Evolutionary conservation across 768 basidiomycete genomes (phyloP).

Genomic region (Lactarius hatsudake): DNA sequence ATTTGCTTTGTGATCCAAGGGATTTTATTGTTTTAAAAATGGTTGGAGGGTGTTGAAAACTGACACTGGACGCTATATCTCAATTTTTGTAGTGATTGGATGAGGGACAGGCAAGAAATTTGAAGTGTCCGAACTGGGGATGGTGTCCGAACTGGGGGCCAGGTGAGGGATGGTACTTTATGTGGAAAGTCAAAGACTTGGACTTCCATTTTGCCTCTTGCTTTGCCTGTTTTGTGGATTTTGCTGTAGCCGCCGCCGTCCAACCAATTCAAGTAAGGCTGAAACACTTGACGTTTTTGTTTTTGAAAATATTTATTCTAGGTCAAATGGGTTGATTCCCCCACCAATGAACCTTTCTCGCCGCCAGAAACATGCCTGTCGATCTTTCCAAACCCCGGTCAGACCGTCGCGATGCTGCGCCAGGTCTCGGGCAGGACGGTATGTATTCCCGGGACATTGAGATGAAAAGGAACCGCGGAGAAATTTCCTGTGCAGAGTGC

Average conservation of each 20-base stretch:
- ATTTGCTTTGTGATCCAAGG: too few relatives aligned
- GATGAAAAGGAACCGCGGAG: constrained; percentile 66
- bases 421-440: constrained; percentile 50
- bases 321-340: neutral
- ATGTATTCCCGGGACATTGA: constrained; percentile 65
- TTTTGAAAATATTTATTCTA: too few relatives aligned
- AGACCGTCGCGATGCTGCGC: constrained; percentile 46
- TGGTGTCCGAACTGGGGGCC: too few relatives aligned
- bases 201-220: too few relatives aligned
- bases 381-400: constrained; percentile 49
- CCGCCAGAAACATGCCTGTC: constrained; percentile 46
- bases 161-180: too few relatives aligned
- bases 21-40: too few relatives aligned
- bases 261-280: constrained; percentile 8
- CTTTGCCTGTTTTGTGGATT: neutral
- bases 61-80: too few relatives aligned
- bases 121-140: too few relatives aligned
- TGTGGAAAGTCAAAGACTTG: too few relatives aligned
- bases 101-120: too few relatives aligned
- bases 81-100: too few relatives aligned
- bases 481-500: constrained; percentile 81
- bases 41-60: too few relatives aligned
- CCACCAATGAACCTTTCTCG: constrained; percentile 1
- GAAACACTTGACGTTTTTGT: neutral
- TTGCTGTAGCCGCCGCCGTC: neutral